Evolutionary conservation across 257 asterid species (phyloP).

Genomic region (Solanum bukasovii): DNA sequence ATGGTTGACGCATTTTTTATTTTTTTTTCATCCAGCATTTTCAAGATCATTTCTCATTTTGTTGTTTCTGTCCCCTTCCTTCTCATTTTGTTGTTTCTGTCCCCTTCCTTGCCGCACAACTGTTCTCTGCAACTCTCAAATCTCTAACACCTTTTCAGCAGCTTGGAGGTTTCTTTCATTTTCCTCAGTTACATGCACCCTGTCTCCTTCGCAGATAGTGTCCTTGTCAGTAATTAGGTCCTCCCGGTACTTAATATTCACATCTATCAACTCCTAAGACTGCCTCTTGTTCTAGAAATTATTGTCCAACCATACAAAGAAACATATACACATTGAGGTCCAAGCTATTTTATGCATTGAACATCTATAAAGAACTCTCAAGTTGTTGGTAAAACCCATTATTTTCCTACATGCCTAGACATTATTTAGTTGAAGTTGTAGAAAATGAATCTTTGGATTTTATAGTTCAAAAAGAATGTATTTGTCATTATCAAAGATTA

Average conservation of each 20-base stretch:
- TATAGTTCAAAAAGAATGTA: neutral
- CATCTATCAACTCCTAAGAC: constrained; percentile 72
- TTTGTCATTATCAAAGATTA: neutral
- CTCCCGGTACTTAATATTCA: constrained; percentile 66
- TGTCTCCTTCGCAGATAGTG: constrained; percentile 30
- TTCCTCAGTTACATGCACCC: constrained; percentile 26
- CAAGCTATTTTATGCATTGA: neutral
- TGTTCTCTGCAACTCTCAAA: constrained; percentile 24
- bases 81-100: constrained; percentile 33
- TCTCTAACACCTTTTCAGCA: constrained; percentile 31
- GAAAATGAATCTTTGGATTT: neutral
- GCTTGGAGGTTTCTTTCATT: constrained; percentile 41
- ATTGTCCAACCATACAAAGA: neutral
- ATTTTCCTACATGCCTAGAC: neutral
- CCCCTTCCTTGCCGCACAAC: constrained; percentile 38
- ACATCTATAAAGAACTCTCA: neutral
- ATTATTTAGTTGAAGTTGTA: neutral
- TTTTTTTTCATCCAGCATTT: constrained; percentile 43
- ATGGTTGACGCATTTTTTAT: constrained; percentile 22
- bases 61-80: constrained; percentile 40
- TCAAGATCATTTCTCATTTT: constrained; percentile 45
- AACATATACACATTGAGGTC: neutral
- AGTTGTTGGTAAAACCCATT: neutral
- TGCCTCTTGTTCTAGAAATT: constrained; percentile 42
- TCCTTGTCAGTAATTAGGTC: constrained; percentile 46